phyloP scores from a whole-genome alignment of 2,329 filamentous ascomycete genomes.

The Colletotrichum liriopes region DNA sequence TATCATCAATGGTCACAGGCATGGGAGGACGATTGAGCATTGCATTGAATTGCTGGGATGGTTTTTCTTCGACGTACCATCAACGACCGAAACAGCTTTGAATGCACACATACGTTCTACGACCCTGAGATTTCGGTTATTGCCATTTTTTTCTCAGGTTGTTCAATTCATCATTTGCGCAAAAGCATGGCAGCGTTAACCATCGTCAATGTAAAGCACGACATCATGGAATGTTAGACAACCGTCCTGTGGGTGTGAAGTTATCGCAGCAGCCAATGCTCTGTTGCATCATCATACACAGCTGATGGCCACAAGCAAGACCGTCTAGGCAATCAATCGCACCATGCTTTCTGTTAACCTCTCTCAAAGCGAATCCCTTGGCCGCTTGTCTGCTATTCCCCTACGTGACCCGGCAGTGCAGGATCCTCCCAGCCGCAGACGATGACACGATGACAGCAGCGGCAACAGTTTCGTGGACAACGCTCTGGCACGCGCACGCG shows the following conservation, averaged over 20 bases:
- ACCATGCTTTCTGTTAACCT: too few species aligned
- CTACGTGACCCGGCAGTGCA: neutral
- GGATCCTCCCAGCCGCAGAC: too few species aligned
- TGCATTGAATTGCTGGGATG: neutral
- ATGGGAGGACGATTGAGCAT: conserved; percentile 30
- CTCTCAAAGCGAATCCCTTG: neutral
- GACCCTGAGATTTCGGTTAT: too few species aligned
- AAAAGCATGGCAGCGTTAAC: too few species aligned
- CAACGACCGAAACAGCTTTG: neutral
- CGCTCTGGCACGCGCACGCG: neutral
- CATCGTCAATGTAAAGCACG: neutral
- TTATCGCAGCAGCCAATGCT: neutral
- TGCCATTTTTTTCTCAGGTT: neutral
- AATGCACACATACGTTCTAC: neutral
- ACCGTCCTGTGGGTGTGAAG: neutral
- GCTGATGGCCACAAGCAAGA: neutral
- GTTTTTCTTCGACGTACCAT: neutral
- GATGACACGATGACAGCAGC: neutral
- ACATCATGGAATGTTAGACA: neutral
- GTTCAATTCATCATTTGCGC: neutral
- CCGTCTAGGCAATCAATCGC: neutral
- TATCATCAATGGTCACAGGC: conserved; percentile 36
- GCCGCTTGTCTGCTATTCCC: neutral
- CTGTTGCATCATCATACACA: neutral
- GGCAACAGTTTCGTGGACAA: neutral